Evolutionary conservation across 495 filamentous ascomycete genomes (phyloP).

Genomic region (Aspergillus carlsbadensis): DNA sequence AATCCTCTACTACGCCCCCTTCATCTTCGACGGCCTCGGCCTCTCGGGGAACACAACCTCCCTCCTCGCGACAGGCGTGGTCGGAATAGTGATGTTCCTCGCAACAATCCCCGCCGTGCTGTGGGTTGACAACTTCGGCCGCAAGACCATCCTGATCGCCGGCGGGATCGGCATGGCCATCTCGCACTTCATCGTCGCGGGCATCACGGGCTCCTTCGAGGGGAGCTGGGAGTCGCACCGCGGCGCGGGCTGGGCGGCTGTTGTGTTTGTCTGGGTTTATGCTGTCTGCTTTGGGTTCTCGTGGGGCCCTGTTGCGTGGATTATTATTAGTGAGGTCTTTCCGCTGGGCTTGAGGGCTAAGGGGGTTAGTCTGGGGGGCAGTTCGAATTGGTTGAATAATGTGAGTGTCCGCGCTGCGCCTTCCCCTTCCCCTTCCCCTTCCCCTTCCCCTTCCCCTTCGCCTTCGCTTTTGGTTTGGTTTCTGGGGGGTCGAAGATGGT

Average conservation of each 20-base stretch:
- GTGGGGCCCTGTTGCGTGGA: conserved; percentile 49
- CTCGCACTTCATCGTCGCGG: not conserved
- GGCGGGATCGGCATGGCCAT: not conserved
- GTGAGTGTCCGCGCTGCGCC: not conserved
- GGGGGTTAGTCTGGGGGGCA: conserved; percentile 42
- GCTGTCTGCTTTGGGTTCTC: conserved; percentile 45
- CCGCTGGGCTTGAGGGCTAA: conserved; percentile 45
- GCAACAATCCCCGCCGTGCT: conserved; percentile 50
- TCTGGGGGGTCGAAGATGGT: no score
- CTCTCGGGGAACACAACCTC: conserved; percentile 52
- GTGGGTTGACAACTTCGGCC: not conserved
- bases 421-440: no score
- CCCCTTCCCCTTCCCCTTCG: no score
- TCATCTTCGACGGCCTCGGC: conserved; percentile 50
- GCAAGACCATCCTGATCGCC: not conserved
- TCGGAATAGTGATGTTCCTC: conserved; percentile 73
- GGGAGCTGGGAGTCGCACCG: not conserved
- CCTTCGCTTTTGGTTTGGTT: no score
- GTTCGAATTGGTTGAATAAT: conserved; percentile 41
- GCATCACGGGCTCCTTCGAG: not conserved
- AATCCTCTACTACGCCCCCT: conserved; percentile 65
- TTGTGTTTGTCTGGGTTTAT: conserved; percentile 47
- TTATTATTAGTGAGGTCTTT: conserved; percentile 45
- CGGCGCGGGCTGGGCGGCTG: conserved; percentile 28
- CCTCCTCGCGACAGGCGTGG: conserved; percentile 70